Evolutionary conservation across 2,329 filamentous ascomycete species (phyloP), one percentile per base, ranked within the genome.

Genomic region (Huntiella decipiens): DNA sequence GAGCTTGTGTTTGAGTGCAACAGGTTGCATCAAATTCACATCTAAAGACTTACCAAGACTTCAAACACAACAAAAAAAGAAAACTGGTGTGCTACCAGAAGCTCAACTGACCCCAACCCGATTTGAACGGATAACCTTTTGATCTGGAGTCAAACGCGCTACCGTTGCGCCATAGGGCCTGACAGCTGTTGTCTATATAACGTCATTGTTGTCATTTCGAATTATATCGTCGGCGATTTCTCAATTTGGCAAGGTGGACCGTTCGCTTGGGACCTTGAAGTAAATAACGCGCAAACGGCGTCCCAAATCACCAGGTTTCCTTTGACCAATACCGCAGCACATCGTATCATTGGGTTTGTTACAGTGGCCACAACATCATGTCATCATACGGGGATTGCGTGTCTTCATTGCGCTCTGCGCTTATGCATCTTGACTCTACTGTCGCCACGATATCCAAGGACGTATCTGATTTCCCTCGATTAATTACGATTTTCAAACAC

Each of bases 381-480:
- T 46, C 40, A 38, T 51, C 42, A 52, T 75, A 75, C 60, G 60
- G 60, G 51, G 70, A 73, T 60, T 77, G 73, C 61, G 73, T 78
- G 50, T 58, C 69, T 45, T 73, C 73, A 15, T 65, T 78, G 16
- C 71, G 71, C 55, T 64, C 64, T 41, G 76, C 73, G n/a, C 69
- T 77, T 51, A 66, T 66, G 49, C 73, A 70, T 55, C 72, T 78
- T 55, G 68, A 75, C 48, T 72, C 71, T 4, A 74, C 74, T 10
- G 73, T 77, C 36, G 58, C 64, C 38, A 74, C 71, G 4, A 66
- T 78, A 39, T 68, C 66, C 43, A 59, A 58, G 41, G 73, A 72
- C 52, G 68, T 77, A 19, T 60, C 68, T 32, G 74, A 78, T 61
- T 71, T 74, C 52, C 73, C 73, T 2, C 56, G 74, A 8, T 64